phyloP scores from a whole-genome alignment of 345 rosid genomes.

The Turnera subulata region DNA sequence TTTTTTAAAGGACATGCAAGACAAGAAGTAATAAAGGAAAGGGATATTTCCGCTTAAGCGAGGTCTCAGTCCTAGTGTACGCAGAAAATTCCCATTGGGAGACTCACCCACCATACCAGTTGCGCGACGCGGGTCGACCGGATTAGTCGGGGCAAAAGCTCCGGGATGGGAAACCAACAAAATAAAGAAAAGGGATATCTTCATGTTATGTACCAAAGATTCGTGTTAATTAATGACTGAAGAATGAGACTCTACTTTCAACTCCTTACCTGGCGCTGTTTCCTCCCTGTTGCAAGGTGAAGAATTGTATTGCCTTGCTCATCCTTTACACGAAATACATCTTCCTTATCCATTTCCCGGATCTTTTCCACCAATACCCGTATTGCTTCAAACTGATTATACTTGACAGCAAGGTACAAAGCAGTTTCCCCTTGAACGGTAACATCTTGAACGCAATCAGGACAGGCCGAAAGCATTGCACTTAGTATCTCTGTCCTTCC shows the following conservation, averaged over 20 bases:
- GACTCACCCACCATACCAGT: too few relatives aligned
- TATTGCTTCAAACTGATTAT: conserved; percentile 11
- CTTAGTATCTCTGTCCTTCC: conserved; percentile 7
- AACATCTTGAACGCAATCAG: conserved; percentile 9
- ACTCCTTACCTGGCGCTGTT: conserved; percentile 11
- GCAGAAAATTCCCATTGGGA: too few relatives aligned
- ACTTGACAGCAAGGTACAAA: conserved; percentile 10
- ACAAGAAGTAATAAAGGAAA: too few relatives aligned
- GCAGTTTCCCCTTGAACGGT: conserved; percentile 15
- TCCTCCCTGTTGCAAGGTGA: conserved; percentile 15
- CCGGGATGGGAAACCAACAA: too few relatives aligned
- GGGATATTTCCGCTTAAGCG: too few relatives aligned
- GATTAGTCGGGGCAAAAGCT: too few relatives aligned
- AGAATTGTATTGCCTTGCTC: conserved; percentile 13
- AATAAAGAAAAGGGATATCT: too few relatives aligned
- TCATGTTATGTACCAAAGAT: too few relatives aligned
- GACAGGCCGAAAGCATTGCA: conserved; percentile 9
- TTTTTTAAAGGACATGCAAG: too few relatives aligned
- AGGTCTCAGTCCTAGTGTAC: too few relatives aligned
- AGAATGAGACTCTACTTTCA: neutral
- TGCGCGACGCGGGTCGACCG: too few relatives aligned
- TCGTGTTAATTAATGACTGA: too few relatives aligned
- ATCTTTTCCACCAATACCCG: conserved; percentile 5
- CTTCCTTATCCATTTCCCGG: neutral
- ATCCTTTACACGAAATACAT: neutral